phyloP scores from a whole-genome alignment of 306 rosid species.

The Rosa chinensis region DNA sequence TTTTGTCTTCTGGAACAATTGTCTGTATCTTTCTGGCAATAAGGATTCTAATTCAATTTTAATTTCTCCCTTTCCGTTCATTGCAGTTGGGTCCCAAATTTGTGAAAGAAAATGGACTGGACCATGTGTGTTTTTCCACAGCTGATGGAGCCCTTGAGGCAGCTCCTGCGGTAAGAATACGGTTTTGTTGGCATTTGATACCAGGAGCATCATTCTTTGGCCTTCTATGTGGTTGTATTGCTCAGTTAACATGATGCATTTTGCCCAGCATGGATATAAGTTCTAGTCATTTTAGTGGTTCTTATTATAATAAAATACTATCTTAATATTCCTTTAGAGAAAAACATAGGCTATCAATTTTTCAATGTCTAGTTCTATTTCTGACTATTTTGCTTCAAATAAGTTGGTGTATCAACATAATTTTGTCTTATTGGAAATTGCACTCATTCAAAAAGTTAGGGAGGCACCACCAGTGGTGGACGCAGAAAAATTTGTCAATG shows the following conservation, averaged over 20 bases:
- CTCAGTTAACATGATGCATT: neutral
- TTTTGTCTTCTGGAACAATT: neutral
- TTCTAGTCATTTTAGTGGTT: neutral
- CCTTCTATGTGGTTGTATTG: neutral
- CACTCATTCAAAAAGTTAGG: neutral
- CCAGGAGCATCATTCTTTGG: neutral
- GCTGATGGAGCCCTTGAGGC: constrained; percentile 99
- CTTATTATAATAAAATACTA: neutral
- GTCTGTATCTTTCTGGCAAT: neutral
- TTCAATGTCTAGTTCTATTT: neutral
- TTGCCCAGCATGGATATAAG: neutral
- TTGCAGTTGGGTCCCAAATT: constrained; percentile 90
- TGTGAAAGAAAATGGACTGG: constrained; percentile 72
- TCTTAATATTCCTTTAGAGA: neutral
- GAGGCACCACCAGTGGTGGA: too few relatives aligned
- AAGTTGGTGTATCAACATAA: neutral
- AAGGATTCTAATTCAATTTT: constrained; percentile 10
- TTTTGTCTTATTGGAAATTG: neutral
- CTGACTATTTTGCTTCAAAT: neutral
- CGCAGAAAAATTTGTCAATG: too few relatives aligned
- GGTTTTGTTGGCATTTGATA: neutral
- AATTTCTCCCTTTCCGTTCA: constrained; percentile 17
- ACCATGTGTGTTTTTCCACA: constrained; percentile 79
- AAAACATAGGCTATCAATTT: neutral
- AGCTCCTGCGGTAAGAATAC: constrained; percentile 82